phyloP scores from a whole-genome alignment of 2,329 filamentous ascomycete genomes.

The Diaporthe australafricana region DNA sequence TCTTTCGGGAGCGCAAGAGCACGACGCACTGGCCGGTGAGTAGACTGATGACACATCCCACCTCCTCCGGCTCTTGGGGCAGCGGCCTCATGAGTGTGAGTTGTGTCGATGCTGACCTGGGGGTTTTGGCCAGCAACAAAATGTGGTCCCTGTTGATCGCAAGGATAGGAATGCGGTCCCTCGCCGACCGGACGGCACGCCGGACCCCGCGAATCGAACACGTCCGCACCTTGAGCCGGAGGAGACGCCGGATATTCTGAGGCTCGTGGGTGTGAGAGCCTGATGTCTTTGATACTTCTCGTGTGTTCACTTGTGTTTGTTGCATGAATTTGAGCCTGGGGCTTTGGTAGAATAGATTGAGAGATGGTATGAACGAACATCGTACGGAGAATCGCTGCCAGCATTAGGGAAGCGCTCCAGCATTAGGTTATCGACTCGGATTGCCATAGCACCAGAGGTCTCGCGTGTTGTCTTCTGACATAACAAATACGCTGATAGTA shows the following conservation, averaged over 20 bases:
- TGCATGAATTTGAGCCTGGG: neutral
- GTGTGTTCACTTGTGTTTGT: neutral
- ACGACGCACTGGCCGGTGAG: conserved; percentile 35
- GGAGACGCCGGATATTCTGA: conserved; percentile 22
- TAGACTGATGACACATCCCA: no score
- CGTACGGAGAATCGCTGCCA: neutral
- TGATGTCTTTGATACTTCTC: neutral
- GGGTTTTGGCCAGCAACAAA: conserved; percentile 27
- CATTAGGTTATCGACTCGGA: neutral
- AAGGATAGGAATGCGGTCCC: neutral
- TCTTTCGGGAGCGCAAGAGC: conserved; percentile 14
- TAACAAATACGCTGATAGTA: neutral
- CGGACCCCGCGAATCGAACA: conserved; percentile 20
- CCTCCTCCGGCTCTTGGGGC: no score
- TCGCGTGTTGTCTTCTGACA: neutral
- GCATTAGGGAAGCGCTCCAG: no score
- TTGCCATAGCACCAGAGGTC: neutral
- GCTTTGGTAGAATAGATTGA: conserved; percentile 1
- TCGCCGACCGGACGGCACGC: conserved; percentile 24
- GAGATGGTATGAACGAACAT: neutral
- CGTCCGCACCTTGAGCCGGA: conserved; percentile 28
- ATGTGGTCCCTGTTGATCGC: conserved; percentile 30
- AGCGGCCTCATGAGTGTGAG: no score
- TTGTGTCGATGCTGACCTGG: conserved; percentile 8
- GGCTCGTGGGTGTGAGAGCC: conserved; percentile 21